Evolutionary conservation across 1,284 basidiomycete genomes (phyloP).

Genomic region (Golubevia sp.): DNA sequence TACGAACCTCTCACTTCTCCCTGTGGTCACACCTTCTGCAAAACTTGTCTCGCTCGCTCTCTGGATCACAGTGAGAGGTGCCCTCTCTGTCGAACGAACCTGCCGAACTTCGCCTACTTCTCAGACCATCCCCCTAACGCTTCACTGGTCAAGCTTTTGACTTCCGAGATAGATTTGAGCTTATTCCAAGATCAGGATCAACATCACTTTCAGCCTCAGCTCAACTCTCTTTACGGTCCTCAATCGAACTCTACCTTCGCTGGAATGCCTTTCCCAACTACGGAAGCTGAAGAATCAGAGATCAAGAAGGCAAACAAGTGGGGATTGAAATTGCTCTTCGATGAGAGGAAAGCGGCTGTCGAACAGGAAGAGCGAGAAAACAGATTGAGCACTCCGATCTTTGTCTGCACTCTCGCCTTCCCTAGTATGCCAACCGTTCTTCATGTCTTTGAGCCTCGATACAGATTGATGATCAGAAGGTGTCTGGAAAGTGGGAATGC

Average conservation of each 20-base stretch:
- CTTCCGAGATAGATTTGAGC: slow-evolving; percentile 1
- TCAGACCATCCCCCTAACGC: slow-evolving; percentile 67
- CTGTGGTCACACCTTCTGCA: slow-evolving; percentile 94
- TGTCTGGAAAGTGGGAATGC: slow-evolving; percentile 77
- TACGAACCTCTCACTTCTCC: slow-evolving; percentile 87
- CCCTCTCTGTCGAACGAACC: slow-evolving; percentile 79
- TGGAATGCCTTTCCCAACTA: no score
- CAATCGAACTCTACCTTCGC: neutral
- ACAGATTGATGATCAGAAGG: slow-evolving; percentile 89
- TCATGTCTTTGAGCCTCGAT: slow-evolving; percentile 87
- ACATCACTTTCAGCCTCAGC: no score
- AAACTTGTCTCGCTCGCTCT: slow-evolving; percentile 81
- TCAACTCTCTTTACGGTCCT: no score
- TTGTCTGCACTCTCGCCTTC: slow-evolving; percentile 85
- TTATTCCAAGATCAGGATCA: no score
- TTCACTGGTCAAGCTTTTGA: slow-evolving; percentile 33
- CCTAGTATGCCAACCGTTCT: slow-evolving; percentile 85
- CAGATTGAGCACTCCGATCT: slow-evolving; percentile 83
- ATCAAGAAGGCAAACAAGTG: slow-evolving; percentile 17
- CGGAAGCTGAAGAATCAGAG: no score
- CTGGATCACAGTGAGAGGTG: slow-evolving; percentile 82
- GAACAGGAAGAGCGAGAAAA: slow-evolving; percentile 77
- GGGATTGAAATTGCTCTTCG: slow-evolving; percentile 53
- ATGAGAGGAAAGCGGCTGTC: slow-evolving; percentile 69
- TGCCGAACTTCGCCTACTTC: slow-evolving; percentile 79